Evolutionary conservation across 2,329 filamentous ascomycete species (phyloP).

Genomic region (Talaromyces verruculosus): DNA sequence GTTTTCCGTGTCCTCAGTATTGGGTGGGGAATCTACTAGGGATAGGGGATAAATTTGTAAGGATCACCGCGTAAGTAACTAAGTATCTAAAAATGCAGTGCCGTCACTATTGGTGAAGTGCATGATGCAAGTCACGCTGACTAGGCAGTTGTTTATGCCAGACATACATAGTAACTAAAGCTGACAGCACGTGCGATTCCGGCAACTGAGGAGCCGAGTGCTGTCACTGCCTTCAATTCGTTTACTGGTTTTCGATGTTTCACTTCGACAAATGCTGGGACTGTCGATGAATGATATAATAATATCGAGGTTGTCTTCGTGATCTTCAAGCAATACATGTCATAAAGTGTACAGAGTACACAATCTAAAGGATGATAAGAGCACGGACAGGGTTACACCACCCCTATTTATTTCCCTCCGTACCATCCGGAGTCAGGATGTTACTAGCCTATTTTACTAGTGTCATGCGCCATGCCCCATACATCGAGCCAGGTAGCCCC

Average conservation of each 20-base stretch:
- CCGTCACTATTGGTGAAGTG: neutral
- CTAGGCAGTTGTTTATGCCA: neutral
- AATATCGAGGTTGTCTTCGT: neutral
- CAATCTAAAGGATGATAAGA: neutral
- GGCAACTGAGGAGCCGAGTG: neutral
- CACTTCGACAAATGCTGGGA: too few relatives aligned
- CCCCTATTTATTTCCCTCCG: neutral
- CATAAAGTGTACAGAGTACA: neutral
- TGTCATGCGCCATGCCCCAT: neutral
- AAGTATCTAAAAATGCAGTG: too few relatives aligned
- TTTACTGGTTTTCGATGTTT: neutral
- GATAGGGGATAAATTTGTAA: too few relatives aligned
- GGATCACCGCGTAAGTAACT: too few relatives aligned
- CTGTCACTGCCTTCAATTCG: neutral
- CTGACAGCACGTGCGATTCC: neutral
- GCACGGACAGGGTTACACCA: conserved; percentile 6
- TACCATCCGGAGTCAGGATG: neutral
- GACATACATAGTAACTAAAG: neutral
- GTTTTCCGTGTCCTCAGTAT: neutral
- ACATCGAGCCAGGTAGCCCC: neutral
- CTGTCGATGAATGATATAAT: too few relatives aligned
- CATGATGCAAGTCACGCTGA: neutral
- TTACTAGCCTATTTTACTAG: conserved; percentile 2
- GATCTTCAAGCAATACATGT: neutral
- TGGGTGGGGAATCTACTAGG: neutral